phyloP scores from a whole-genome alignment of 805 yeast genomes.

The Clavispora carvajalis region DNA sequence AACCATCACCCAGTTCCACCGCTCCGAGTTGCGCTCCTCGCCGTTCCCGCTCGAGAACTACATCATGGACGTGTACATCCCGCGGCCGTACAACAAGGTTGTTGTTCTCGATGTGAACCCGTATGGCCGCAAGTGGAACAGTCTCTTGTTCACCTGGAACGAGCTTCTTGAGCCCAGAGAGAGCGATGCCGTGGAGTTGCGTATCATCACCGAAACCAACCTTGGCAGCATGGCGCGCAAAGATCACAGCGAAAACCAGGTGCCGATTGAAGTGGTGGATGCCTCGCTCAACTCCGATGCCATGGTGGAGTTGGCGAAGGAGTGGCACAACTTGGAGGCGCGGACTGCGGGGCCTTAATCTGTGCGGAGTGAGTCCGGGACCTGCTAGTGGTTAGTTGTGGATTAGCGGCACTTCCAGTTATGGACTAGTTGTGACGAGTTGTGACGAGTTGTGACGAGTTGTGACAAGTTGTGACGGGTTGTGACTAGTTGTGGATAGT shows the following conservation, averaged over 20 bases:
- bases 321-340: constrained; percentile 43
- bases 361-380: too few species aligned
- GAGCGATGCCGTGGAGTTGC: constrained; percentile 43
- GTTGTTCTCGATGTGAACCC: constrained; percentile 85
- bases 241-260: constrained; percentile 85
- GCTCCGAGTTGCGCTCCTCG: constrained; percentile 30
- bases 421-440: too few species aligned
- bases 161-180: constrained; percentile 45
- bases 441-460: too few species aligned
- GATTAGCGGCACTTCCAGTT: too few species aligned
- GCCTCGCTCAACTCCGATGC: constrained; percentile 67
- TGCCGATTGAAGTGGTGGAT: constrained; percentile 86
- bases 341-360: too few species aligned
- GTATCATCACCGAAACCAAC: constrained; percentile 66
- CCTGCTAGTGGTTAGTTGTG: too few species aligned
- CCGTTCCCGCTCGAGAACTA: constrained; percentile 29
- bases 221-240: constrained; percentile 72
- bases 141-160: constrained; percentile 78
- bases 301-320: constrained; percentile 61
- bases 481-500: too few species aligned
- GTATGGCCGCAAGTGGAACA: constrained; percentile 70
- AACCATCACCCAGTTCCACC: constrained; percentile 52
- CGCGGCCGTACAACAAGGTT: constrained; percentile 62
- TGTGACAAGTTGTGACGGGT: too few species aligned
- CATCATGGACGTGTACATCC: constrained; percentile 79